phyloP scores from a whole-genome alignment of 345 rosid species.

The Eucalyptus albens region DNA sequence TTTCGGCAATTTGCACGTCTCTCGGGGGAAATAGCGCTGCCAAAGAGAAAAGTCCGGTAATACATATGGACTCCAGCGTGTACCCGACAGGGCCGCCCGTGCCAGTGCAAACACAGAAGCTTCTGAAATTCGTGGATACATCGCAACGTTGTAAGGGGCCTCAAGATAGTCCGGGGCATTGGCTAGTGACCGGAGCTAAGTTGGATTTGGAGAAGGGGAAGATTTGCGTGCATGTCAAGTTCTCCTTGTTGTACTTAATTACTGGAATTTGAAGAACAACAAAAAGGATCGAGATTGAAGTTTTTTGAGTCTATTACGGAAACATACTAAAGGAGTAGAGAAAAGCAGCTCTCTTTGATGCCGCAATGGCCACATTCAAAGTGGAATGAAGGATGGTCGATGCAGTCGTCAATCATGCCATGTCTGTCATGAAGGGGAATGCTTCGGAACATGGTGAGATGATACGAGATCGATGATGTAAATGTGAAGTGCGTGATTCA shows the following conservation, averaged over 20 bases:
- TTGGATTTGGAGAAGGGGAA: conserved; percentile 67
- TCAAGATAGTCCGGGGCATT: conserved; percentile 81
- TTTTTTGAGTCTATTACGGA: background rate
- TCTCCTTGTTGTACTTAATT: conserved; percentile 30
- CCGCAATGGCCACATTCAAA: background rate
- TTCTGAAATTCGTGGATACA: conserved; percentile 59
- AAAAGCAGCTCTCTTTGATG: background rate
- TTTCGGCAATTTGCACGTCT: conserved; percentile 62
- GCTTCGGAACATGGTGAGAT: background rate
- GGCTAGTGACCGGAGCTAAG: conserved; percentile 80
- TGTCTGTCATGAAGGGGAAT: background rate
- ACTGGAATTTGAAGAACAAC: background rate
- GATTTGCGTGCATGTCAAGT: conserved; percentile 67
- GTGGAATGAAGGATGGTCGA: background rate
- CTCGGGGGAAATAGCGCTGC: conserved; percentile 17
- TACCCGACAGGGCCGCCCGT: conserved; percentile 85
- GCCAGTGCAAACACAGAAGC: conserved; percentile 54
- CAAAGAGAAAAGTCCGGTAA: conserved; percentile 17
- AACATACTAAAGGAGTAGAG: background rate
- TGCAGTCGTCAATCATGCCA: background rate
- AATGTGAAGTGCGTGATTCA: background rate
- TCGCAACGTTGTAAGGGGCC: conserved; percentile 75
- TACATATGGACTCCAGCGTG: conserved; percentile 62
- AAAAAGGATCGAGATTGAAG: background rate
- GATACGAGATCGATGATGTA: background rate